phyloP scores from a whole-genome alignment of 116 monocot species.

The Papilionanthe hybrid region DNA sequence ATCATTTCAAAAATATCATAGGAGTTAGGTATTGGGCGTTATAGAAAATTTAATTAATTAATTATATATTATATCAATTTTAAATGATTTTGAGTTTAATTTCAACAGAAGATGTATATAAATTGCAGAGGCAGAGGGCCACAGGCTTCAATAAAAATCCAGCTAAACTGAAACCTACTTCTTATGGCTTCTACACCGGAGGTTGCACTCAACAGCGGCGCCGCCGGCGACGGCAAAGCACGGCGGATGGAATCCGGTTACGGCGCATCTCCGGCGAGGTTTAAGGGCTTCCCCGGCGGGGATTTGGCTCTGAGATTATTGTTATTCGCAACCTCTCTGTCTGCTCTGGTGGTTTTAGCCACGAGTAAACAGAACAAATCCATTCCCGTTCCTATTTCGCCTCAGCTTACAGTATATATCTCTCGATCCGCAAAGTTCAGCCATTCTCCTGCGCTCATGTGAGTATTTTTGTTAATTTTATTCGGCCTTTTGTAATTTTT shows the following conservation, averaged over 20 bases:
- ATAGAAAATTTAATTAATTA: no score
- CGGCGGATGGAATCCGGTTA: background rate
- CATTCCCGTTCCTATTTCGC: slow-evolving; percentile 3
- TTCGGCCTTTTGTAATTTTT: background rate
- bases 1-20: no score
- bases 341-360: slow-evolving; percentile 17
- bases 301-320: slow-evolving; percentile 14
- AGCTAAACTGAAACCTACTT: no score
- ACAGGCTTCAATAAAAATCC: no score
- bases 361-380: slow-evolving; percentile 16
- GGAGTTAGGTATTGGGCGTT: no score
- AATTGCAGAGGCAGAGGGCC: no score
- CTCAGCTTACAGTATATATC: slow-evolving; percentile 3
- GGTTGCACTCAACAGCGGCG: slow-evolving; percentile 5
- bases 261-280: background rate
- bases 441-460: slow-evolving; percentile 22
- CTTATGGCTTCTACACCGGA: slow-evolving; percentile 8
- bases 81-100: no score
- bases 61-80: no score
- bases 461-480: background rate
- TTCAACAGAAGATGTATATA: no score
- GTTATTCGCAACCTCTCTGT: slow-evolving; percentile 11
- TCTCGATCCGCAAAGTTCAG: slow-evolving; percentile 13
- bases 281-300: background rate
- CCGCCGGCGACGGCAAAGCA: background rate